phyloP scores from a whole-genome alignment of 352 stramenopile genomes.

The Globisporangium nodosum region DNA sequence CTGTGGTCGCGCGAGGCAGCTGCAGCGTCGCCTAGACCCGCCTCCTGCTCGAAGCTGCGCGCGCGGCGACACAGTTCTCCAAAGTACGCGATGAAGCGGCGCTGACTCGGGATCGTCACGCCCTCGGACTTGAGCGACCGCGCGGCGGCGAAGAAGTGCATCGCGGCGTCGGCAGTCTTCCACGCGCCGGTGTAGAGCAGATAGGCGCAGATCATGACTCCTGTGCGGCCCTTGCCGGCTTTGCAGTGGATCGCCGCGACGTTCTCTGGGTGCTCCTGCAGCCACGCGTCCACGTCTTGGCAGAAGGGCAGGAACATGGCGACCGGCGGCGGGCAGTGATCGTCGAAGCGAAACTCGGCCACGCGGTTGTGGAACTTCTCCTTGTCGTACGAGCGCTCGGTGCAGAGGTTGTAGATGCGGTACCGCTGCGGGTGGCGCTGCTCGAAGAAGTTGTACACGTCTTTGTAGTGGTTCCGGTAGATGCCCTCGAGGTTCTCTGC shows the following conservation, averaged over 20 bases:
- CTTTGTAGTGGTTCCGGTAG: slow-evolving; percentile 88
- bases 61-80: slow-evolving; percentile 37
- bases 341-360: slow-evolving; percentile 80
- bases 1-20: not conserved
- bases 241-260: slow-evolving; percentile 91
- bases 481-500: slow-evolving; percentile 81
- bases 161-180: slow-evolving; percentile 45
- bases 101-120: slow-evolving; percentile 80
- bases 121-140: slow-evolving; percentile 73
- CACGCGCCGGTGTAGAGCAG: slow-evolving; percentile 64
- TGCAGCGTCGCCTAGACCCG: slow-evolving; percentile 11
- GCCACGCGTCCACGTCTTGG: slow-evolving; percentile 49
- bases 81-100: slow-evolving; percentile 79
- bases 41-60: not conserved
- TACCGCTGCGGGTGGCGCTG: slow-evolving; percentile 70
- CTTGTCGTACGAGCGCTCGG: slow-evolving; percentile 76
- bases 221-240: slow-evolving; percentile 86
- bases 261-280: slow-evolving; percentile 53
- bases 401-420: slow-evolving; percentile 91
- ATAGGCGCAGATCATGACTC: slow-evolving; percentile 84
- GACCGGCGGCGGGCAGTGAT: slow-evolving; percentile 81
- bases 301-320: slow-evolving; percentile 72
- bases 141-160: slow-evolving; percentile 64
- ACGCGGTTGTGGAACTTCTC: slow-evolving; percentile 75
- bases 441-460: slow-evolving; percentile 90